These are phyloP conservation scores for Mortierella alpina DNA, from an alignment of 192 early-diverging fungal genomes.

Conservation along the genomic window DNA sequence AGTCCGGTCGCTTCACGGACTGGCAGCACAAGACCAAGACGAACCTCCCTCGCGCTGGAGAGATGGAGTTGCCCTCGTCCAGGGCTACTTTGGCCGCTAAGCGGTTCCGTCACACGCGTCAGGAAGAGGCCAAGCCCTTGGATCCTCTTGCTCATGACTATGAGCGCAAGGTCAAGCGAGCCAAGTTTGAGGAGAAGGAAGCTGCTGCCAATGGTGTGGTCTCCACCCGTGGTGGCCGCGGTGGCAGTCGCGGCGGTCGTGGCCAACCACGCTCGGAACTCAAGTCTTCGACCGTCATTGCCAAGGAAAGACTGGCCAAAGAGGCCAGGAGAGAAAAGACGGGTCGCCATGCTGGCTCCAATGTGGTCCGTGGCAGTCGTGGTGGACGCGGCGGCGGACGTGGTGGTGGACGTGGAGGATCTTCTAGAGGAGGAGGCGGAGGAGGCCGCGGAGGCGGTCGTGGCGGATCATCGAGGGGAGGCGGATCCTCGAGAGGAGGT, in stretches of 20 bases:
- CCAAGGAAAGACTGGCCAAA: constrained; percentile 76
- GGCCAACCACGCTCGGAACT: constrained; percentile 75
- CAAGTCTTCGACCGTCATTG: constrained; percentile 82
- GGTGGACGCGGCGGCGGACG: constrained; percentile 52
- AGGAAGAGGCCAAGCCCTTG: constrained; percentile 76
- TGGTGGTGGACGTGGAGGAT: constrained; percentile 22
- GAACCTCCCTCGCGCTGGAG: constrained; percentile 84
- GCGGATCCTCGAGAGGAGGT: constrained; percentile 14
- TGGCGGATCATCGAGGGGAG: constrained; percentile 26
- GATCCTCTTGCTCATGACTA: constrained; percentile 75
- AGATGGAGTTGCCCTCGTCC: constrained; percentile 77
- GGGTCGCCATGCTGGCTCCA: constrained; percentile 61
- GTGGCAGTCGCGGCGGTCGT: constrained; percentile 54
- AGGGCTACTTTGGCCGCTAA: constrained; percentile 60
- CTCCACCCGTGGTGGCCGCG: constrained; percentile 41
- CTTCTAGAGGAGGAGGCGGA: constrained; percentile 18
- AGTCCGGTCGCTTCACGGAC: constrained; percentile 84
- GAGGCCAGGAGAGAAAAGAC: constrained; percentile 85
- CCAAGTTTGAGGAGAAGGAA: constrained; percentile 60
- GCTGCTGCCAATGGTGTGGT: constrained; percentile 27
- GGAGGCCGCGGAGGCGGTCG: constrained; percentile 5
- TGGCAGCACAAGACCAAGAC: constrained; percentile 94
- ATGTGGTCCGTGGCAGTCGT: constrained; percentile 37
- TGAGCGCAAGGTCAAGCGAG: constrained; percentile 72
- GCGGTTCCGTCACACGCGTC: constrained; percentile 82